phyloP scores from a whole-genome alignment of 1,284 basidiomycete species.

The Apiotrichum laibachii region DNA sequence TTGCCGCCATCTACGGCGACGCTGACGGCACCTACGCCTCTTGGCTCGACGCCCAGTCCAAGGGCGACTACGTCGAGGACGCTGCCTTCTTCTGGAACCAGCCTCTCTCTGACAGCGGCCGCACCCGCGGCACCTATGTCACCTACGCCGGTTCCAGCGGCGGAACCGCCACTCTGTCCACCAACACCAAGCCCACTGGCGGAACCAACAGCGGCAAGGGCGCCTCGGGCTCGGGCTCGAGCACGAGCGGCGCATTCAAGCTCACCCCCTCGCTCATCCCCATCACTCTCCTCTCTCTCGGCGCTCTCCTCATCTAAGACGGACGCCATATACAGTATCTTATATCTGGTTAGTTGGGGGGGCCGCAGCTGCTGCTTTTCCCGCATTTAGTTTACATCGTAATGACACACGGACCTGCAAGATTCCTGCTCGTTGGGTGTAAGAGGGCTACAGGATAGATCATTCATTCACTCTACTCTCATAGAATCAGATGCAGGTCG shows the following conservation, averaged over 20 bases:
- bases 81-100: constrained; percentile 28
- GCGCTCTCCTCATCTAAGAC: not conserved
- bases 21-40: constrained; percentile 29
- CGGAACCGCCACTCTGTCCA: constrained; percentile 10
- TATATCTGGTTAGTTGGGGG: too few species aligned
- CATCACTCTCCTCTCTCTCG: not conserved
- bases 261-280: not conserved
- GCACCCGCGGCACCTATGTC: constrained; percentile 1
- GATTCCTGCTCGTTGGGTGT: too few species aligned
- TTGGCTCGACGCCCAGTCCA: constrained; percentile 24
- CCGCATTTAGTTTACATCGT: not conserved
- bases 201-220: not conserved
- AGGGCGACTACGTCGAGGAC: constrained; percentile 26
- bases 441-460: too few species aligned
- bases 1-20: constrained; percentile 37
- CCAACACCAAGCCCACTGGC: constrained; percentile 2
- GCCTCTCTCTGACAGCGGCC: constrained; percentile 18
- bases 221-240: too few species aligned
- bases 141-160: constrained; percentile 7
- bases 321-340: too few species aligned
- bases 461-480: too few species aligned
- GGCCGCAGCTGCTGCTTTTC: not conserved
- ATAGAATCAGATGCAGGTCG: too few species aligned
- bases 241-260: not conserved
- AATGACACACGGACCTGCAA: too few species aligned